These are phyloP conservation scores for Plenodomus tracheiphilus DNA, from an alignment of 2,329 filamentous ascomycete genomes.

Conservation along the genomic window DNA sequence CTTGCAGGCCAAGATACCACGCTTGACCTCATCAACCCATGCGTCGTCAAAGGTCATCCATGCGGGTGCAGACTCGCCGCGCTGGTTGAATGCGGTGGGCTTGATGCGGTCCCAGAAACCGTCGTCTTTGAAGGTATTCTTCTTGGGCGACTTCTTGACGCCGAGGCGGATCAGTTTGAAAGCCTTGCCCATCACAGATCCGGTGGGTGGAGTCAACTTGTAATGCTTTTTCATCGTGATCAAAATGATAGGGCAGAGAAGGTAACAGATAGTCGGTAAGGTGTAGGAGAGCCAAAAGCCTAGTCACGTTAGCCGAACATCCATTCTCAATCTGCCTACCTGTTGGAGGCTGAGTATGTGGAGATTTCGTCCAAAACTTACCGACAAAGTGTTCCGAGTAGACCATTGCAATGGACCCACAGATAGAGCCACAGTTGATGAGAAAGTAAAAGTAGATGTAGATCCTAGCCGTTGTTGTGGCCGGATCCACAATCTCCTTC, in stretches of 20 bases:
- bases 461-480: conserved; percentile 67
- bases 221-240: conserved; percentile 68
- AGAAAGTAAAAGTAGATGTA: conserved; percentile 48
- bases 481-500: conserved; percentile 67
- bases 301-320: not conserved
- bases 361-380: not conserved
- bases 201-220: conserved; percentile 66
- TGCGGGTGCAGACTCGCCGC: conserved; percentile 55
- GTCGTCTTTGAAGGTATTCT: conserved; percentile 27
- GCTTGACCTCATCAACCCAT: conserved; percentile 76
- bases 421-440: conserved; percentile 45
- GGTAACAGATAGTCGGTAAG: conserved; percentile 67
- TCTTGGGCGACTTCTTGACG: conserved; percentile 21
- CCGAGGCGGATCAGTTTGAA: conserved; percentile 61
- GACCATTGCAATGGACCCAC: conserved; percentile 43
- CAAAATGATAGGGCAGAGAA: conserved; percentile 60
- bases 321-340: too few relatives aligned
- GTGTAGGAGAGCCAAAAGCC: conserved; percentile 73
- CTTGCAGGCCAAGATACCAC: conserved; percentile 55
- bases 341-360: too few relatives aligned
- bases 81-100: conserved; percentile 51
- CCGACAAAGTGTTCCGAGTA: conserved; percentile 38
- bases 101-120: conserved; percentile 66
- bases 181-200: conserved; percentile 71
- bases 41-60: conserved; percentile 83